phyloP scores from a whole-genome alignment of 371 early-diverging fungal genomes.

The Mucor sp. region DNA sequence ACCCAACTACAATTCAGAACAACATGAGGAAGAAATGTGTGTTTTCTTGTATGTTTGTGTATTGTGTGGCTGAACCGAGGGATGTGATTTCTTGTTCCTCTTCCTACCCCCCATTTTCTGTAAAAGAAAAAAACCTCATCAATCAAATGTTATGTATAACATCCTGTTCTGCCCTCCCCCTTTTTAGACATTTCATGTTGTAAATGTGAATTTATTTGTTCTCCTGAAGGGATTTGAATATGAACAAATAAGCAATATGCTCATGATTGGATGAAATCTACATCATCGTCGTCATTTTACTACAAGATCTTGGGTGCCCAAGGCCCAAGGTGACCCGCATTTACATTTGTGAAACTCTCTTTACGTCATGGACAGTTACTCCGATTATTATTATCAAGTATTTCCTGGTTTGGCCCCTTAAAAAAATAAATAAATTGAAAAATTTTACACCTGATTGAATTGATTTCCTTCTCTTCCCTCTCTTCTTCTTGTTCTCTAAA shows the following conservation, averaged over 20 bases:
- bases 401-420: constrained; percentile 5
- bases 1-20: not conserved
- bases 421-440: not conserved
- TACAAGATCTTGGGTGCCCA: not conserved
- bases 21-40: not conserved
- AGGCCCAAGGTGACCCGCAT: not conserved
- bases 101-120: not conserved
- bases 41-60: not conserved
- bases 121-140: not conserved
- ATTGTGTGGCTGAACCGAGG: constrained; percentile 1
- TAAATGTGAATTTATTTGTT: not conserved
- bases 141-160: not conserved
- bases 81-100: not conserved
- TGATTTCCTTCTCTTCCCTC: constrained; percentile 1
- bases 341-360: constrained; percentile 2
- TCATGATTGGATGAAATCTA: not conserved
- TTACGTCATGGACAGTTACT: not conserved
- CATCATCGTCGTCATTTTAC: constrained; percentile 3
- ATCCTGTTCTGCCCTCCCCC: not conserved
- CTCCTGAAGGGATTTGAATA: constrained; percentile 2
- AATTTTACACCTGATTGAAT: not conserved
- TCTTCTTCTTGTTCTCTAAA: not conserved
- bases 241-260: not conserved
- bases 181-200: not conserved
- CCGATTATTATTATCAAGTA: not conserved